These are phyloP conservation scores for Lactifluus volemus DNA, from an alignment of 768 basidiomycete species.

Conservation along the genomic window DNA sequence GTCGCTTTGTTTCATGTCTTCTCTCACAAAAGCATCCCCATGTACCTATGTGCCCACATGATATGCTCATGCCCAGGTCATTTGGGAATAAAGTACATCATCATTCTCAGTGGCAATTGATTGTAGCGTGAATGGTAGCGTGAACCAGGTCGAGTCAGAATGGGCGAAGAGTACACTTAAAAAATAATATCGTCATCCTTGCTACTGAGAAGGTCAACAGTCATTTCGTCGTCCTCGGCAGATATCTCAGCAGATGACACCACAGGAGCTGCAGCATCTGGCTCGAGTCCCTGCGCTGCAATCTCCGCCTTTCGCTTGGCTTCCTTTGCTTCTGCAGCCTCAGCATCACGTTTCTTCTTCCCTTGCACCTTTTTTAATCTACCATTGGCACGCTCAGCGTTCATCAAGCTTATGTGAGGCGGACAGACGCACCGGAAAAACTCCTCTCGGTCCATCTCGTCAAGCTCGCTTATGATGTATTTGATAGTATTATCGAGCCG, in stretches of 20 bases:
- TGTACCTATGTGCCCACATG: slow-evolving; percentile 59
- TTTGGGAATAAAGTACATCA: neutral
- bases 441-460: slow-evolving; percentile 97
- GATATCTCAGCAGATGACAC: neutral
- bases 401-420: neutral
- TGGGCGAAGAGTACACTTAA: slow-evolving; percentile 31
- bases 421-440: slow-evolving; percentile 63
- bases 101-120: neutral
- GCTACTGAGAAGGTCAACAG: slow-evolving; percentile 63
- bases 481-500: slow-evolving; percentile 95
- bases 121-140: neutral
- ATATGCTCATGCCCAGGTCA: slow-evolving; percentile 35
- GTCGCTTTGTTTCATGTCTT: slow-evolving; percentile 25
- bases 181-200: slow-evolving; percentile 95
- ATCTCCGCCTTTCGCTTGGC: slow-evolving; percentile 13
- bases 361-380: slow-evolving; percentile 96
- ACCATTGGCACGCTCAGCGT: slow-evolving; percentile 7
- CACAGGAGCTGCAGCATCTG: neutral
- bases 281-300: slow-evolving; percentile 14
- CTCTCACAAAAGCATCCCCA: slow-evolving; percentile 41
- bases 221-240: slow-evolving; percentile 25
- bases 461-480: slow-evolving; percentile 94
- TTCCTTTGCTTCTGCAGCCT: slow-evolving; percentile 26
- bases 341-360: slow-evolving; percentile 84
- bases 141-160: slow-evolving; percentile 1